These are phyloP conservation scores for Arachnopeziza araneosa DNA, from an alignment of 2,329 filamentous ascomycete species.

Conservation along the genomic window DNA sequence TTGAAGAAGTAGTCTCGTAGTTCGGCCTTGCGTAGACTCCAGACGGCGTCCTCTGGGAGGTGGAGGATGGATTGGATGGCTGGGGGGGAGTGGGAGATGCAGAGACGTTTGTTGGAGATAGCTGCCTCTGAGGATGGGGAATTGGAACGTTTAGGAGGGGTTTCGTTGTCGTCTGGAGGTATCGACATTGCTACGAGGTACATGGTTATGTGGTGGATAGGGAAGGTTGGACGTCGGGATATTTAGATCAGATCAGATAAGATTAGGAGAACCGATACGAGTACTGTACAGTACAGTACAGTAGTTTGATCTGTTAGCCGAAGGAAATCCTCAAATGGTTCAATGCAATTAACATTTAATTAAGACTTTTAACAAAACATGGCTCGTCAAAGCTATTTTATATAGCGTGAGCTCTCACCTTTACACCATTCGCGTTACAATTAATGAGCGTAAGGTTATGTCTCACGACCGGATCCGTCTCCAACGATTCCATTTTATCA, in stretches of 20 bases:
- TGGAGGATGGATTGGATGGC: conserved; percentile 16
- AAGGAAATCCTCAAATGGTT: no score
- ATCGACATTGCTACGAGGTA: background rate
- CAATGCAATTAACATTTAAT: no score
- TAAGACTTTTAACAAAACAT: background rate
- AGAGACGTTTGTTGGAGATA: conserved; percentile 7
- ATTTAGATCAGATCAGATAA: conserved; percentile 4
- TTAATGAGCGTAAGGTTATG: conserved; percentile 25
- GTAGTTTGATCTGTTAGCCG: no score
- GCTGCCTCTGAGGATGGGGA: no score
- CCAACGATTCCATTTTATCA: conserved; percentile 29
- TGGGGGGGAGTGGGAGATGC: conserved; percentile 3
- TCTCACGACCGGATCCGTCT: conserved; percentile 26
- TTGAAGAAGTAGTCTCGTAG: conserved; percentile 20
- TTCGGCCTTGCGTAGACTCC: conserved; percentile 21
- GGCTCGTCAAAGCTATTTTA: background rate
- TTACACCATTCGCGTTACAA: conserved; percentile 31
- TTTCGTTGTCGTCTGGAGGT: conserved; percentile 4
- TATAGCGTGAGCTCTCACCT: conserved; percentile 29
- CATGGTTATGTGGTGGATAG: background rate
- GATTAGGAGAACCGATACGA: background rate
- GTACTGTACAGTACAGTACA: no score
- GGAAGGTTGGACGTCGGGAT: background rate
- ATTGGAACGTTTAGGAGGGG: no score
- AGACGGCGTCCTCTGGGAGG: conserved; percentile 21